Evolutionary conservation across 2,329 filamentous ascomycete genomes (phyloP).

Genomic region (Saccharata proteae): DNA sequence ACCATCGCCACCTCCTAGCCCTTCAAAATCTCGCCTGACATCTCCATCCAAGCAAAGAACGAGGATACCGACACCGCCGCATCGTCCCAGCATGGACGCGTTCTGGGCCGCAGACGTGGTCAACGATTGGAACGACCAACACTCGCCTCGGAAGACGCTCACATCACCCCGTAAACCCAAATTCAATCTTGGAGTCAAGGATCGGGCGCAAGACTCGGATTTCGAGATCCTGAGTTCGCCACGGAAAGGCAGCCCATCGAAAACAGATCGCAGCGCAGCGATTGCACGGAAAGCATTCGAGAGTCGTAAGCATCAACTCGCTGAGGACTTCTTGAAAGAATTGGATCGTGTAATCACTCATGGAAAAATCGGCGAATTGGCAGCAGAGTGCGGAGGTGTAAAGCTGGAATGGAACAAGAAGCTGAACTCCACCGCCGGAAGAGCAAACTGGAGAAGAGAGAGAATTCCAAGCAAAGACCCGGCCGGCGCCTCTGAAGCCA

Average conservation of each 20-base stretch:
- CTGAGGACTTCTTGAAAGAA: conserved; percentile 51
- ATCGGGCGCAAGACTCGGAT: conserved; percentile 5
- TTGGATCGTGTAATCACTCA: conserved; percentile 55
- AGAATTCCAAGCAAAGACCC: conserved; percentile 23
- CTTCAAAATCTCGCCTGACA: conserved; percentile 18
- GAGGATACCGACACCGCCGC: conserved; percentile 17
- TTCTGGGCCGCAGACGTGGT: conserved; percentile 26
- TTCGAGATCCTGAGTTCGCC: conserved; percentile 14
- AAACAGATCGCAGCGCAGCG: conserved; percentile 19
- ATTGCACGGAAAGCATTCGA: conserved; percentile 48
- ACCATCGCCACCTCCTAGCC: conserved; percentile 17
- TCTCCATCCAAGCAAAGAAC: conserved; percentile 23
- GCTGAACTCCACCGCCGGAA: conserved; percentile 67
- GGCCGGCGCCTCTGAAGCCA: conserved; percentile 12
- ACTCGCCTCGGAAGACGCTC: conserved; percentile 23
- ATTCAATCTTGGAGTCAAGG: neutral
- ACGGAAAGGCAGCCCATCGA: conserved; percentile 19
- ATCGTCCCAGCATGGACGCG: conserved; percentile 24
- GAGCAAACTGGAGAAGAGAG: conserved; percentile 39
- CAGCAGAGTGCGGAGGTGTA: conserved; percentile 55
- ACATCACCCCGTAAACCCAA: conserved; percentile 19
- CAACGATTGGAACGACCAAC: conserved; percentile 24
- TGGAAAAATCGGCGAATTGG: conserved; percentile 46
- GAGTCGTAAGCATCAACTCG: conserved; percentile 48
- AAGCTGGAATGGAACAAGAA: conserved; percentile 63